Base-by-base conservation (phyloP, 768 basidiomycete genomes). In the Boletellus sp. region DNA sequence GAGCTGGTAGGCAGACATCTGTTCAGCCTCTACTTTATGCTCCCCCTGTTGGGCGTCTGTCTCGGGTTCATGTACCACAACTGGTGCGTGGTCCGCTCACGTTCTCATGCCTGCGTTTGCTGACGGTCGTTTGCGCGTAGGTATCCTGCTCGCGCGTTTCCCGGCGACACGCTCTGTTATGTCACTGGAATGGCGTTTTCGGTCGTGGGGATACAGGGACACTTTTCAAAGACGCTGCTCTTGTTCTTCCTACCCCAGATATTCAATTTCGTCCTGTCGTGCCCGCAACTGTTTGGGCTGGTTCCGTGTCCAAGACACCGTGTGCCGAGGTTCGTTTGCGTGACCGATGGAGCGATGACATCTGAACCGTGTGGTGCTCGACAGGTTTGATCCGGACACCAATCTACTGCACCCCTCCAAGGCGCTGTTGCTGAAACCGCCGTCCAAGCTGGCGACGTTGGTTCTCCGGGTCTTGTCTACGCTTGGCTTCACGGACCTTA, bases 131-230 rank as follows among this genome's bases (percentile, higher is more conserved):
- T 32, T 45, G 12, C 60, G 20, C n/a, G 37, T 9, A 97, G 95
- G 94, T 98, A 95, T 66, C 96, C 96, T 6, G 94, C 96, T 10
- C 79, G 87, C 19, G 92, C 81, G 0, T 99, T 98, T 64, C 90
- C 94, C 0, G 96, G 96, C 3, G 96, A 99, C 66, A 99, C 96
- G 4, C 78, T 99, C 26, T 99, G 96, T 69, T 99, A 99, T 72
- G 84, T 97, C 35, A 83, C 93, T 0, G 96, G 96, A 52, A 99
- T 99, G 96, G 92, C 96, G 4, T 98, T 99, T 66, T 87, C 96
- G 1, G 94, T 96, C 9, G 94, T 95, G 28, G 94, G 93, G 20
- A 97, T 99, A 54, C 91, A 96, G 62, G 93, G 89, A 0, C 96
- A 99, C 68, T 97, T 94, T 69, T 92, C 91, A 46, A 99, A 99